phyloP scores from a whole-genome alignment of 805 yeast genomes.

The Saturnispora zaruensis region DNA sequence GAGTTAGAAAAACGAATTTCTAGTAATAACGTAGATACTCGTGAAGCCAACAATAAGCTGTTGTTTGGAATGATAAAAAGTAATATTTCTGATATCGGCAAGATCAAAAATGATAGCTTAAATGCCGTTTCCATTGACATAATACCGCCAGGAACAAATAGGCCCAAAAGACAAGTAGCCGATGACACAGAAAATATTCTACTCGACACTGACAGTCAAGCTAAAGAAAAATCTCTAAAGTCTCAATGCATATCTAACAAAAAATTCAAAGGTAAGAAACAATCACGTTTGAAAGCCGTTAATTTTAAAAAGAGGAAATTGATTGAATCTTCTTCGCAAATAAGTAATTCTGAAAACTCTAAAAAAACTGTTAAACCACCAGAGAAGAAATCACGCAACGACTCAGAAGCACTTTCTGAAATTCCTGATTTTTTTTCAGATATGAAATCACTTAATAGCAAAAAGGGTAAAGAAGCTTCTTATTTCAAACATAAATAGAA shows the following conservation, averaged over 20 bases:
- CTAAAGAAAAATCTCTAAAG: too few species aligned
- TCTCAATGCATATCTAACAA: too few species aligned
- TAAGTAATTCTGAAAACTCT: background rate
- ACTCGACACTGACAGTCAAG: too few species aligned
- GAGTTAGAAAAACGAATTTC: background rate
- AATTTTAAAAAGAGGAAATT: slow-evolving; percentile 8
- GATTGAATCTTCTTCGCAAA: slow-evolving; percentile 5
- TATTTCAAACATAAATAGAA: background rate
- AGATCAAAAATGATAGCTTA: background rate
- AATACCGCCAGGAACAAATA: background rate
- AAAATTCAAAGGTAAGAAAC: background rate
- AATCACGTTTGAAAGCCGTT: background rate
- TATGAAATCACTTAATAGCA: slow-evolving; percentile 9
- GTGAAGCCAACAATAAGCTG: background rate
- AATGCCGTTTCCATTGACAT: background rate
- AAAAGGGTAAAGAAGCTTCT: background rate
- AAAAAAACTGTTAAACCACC: background rate
- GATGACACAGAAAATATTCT: background rate
- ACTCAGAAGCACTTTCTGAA: slow-evolving; percentile 10
- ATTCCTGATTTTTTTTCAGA: slow-evolving; percentile 13
- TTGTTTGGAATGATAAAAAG: too few species aligned
- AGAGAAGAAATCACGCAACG: background rate
- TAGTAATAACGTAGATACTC: background rate
- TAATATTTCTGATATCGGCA: background rate
- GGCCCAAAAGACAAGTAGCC: background rate